Conservation (phyloP, 2,329 filamentous ascomycete species). For the Dryadomyces quercivorus region DNA sequence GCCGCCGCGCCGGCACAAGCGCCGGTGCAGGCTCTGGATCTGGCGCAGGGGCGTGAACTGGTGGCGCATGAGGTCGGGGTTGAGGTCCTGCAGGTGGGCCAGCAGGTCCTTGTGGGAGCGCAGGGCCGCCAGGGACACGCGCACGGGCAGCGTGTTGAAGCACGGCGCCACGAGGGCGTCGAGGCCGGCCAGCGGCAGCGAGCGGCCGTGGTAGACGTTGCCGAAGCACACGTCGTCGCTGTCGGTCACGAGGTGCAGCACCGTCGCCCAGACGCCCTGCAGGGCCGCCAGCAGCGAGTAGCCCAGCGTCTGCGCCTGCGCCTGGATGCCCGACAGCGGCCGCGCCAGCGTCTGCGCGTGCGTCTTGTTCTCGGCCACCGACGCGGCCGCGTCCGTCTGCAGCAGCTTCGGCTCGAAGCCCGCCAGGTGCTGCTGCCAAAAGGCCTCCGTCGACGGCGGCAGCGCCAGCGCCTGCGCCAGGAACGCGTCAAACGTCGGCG, state of each 20-base stretch:
- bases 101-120: conserved; percentile 40
- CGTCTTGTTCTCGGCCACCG: background rate
- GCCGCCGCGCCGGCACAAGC: no score
- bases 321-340: conserved; percentile 33
- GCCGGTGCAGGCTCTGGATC: conserved; percentile 43
- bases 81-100: conserved; percentile 23
- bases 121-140: conserved; percentile 37
- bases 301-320: conserved; percentile 36
- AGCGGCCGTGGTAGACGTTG: conserved; percentile 71
- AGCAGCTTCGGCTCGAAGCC: conserved; percentile 27
- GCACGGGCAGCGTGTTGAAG: conserved; percentile 77
- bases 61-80: conserved; percentile 45
- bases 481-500: conserved; percentile 49
- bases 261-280: conserved; percentile 61
- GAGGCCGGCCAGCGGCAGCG: conserved; percentile 50
- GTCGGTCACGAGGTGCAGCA: conserved; percentile 44
- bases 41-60: conserved; percentile 66
- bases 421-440: conserved; percentile 51
- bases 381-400: background rate
- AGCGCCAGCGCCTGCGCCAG: conserved; percentile 43
- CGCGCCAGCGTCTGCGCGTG: conserved; percentile 19
- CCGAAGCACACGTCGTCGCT: conserved; percentile 70
- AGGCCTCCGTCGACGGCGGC: conserved; percentile 38
- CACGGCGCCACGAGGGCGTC: conserved; percentile 74
- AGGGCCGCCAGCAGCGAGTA: conserved; percentile 53